phyloP scores from a whole-genome alignment of 2,329 filamentous ascomycete species.

The Setomelanomma holmii region DNA sequence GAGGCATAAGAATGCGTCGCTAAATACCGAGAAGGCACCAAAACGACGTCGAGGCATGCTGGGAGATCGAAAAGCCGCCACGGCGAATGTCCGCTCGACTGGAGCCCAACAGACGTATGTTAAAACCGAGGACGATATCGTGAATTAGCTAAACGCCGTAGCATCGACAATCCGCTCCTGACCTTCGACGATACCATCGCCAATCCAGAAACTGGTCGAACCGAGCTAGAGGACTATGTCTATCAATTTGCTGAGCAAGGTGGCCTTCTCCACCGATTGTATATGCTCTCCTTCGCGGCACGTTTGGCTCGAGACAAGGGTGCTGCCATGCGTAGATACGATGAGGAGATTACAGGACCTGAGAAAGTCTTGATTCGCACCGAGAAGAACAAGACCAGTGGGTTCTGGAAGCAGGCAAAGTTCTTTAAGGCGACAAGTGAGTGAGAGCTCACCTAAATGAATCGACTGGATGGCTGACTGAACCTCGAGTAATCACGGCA shows the following conservation, averaged over 20 bases:
- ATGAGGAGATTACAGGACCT: conserved; percentile 19
- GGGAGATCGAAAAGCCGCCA: conserved; percentile 1
- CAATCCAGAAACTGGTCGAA: conserved; percentile 10
- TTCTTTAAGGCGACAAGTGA: conserved; percentile 25
- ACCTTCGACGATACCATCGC: conserved; percentile 25
- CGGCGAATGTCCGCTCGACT: conserved; percentile 4
- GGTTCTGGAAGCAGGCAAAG: conserved; percentile 32
- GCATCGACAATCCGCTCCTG: conserved; percentile 28
- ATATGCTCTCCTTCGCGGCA: conserved; percentile 26
- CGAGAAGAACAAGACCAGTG: conserved; percentile 18
- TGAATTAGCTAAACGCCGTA: not conserved
- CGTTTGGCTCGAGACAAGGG: conserved; percentile 29
- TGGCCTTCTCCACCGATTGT: conserved; percentile 21
- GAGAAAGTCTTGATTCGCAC: conserved; percentile 18
- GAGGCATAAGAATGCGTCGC: not conserved
- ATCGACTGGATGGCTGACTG: too few relatives aligned
- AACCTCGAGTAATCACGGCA: conserved; percentile 20
- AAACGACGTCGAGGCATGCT: not conserved
- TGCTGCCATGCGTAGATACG: conserved; percentile 23
- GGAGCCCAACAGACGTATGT: conserved; percentile 18
- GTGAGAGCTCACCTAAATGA: not conserved
- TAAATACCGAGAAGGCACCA: not conserved
- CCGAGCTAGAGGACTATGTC: conserved; percentile 29
- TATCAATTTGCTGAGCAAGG: conserved; percentile 18
- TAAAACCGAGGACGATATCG: not conserved